These are phyloP conservation scores for Monilinia fructicola DNA, from an alignment of 2,329 filamentous ascomycete species.

Conservation along the genomic window DNA sequence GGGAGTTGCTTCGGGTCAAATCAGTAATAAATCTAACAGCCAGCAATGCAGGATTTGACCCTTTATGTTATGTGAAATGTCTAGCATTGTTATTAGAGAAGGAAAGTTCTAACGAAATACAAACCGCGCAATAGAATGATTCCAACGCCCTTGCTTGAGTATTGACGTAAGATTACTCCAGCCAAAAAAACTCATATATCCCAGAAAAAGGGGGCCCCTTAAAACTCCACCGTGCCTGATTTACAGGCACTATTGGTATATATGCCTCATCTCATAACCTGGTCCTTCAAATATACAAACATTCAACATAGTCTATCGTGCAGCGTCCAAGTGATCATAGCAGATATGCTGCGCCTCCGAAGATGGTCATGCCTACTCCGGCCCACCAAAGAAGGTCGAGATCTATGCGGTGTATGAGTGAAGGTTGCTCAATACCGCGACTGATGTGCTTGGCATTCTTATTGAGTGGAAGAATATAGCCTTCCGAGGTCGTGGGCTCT, in stretches of 20 bases:
- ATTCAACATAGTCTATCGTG: constrained; percentile 8
- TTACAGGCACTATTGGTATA: constrained; percentile 26
- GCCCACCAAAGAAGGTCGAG: constrained; percentile 40
- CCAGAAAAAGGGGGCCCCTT: constrained; percentile 24
- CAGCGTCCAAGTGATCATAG: constrained; percentile 30
- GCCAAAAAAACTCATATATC: constrained; percentile 21
- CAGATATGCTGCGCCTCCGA: constrained; percentile 41
- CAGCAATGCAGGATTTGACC: neutral
- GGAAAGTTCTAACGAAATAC: neutral
- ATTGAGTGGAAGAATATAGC: constrained; percentile 34
- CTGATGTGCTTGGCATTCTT: constrained; percentile 39
- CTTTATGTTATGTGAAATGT: neutral
- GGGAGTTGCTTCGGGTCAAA: neutral
- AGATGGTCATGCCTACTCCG: constrained; percentile 40
- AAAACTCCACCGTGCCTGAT: constrained; percentile 17
- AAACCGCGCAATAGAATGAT: constrained; percentile 10
- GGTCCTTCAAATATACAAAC: constrained; percentile 30
- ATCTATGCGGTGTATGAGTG: constrained; percentile 34
- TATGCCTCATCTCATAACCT: constrained; percentile 25
- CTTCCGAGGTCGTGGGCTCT: constrained; percentile 42
- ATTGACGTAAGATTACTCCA: constrained; percentile 6
- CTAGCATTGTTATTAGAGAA: constrained; percentile 4
- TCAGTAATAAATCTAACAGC: too few species aligned
- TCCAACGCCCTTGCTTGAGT: constrained; percentile 20
- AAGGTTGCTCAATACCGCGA: constrained; percentile 28